phyloP scores from a whole-genome alignment of 2,329 filamentous ascomycete species.

The Pseudogymnoascus sp. region DNA sequence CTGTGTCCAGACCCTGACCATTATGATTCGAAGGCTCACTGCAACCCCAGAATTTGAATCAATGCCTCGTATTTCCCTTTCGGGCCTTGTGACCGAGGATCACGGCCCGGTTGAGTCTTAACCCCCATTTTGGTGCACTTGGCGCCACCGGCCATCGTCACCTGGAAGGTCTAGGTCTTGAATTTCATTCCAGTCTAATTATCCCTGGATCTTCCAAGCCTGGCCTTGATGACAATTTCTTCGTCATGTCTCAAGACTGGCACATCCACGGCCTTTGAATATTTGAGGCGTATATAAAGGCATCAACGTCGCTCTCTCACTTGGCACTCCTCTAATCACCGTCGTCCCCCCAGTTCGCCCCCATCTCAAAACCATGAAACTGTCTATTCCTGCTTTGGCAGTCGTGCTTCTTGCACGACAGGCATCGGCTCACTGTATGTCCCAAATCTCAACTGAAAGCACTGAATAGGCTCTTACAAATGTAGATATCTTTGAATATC shows the following conservation, averaged over 20 bases:
- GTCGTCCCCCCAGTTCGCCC: background rate
- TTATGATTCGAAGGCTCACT: background rate
- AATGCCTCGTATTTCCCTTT: background rate
- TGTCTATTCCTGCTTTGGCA: background rate
- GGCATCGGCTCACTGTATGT: background rate
- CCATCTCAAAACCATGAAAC: background rate
- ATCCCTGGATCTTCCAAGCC: background rate
- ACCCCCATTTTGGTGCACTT: background rate
- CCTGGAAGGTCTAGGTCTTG: background rate
- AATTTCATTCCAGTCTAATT: background rate
- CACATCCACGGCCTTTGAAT: background rate
- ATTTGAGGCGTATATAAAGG: background rate
- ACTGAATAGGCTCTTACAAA: background rate
- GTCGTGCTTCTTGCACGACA: conserved; percentile 1
- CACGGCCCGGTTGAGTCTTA: background rate
- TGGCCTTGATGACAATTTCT: background rate
- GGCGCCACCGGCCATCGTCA: background rate
- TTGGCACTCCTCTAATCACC: background rate
- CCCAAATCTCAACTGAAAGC: background rate
- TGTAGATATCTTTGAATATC: conserved; percentile 10
- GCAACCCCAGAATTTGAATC: background rate
- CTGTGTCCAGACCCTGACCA: background rate
- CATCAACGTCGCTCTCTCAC: background rate
- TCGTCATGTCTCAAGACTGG: background rate
- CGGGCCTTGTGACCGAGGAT: background rate